Percentiles rank a stretch among this genome's conserved stretches.
Conservation (phyloP, 805 yeast species). For the Nakazawaea peltata region DNA sequence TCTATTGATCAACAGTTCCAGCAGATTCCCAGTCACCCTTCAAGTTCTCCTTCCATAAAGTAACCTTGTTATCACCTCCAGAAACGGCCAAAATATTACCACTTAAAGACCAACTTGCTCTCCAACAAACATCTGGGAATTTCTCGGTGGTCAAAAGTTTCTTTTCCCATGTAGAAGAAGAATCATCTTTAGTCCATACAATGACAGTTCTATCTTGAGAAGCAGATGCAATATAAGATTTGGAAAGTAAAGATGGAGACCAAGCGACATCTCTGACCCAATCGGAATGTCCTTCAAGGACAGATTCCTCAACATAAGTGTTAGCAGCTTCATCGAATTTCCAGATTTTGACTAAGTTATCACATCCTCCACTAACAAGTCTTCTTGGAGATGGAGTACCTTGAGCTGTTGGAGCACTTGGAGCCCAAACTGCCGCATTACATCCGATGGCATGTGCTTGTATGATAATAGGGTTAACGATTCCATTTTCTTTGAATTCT, state of each 20-base stretch:
- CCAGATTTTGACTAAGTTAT: constrained; percentile 92
- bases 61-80: constrained; percentile 94
- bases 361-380: constrained; percentile 93
- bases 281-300: constrained; percentile 85
- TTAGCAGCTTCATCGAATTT: constrained; percentile 45
- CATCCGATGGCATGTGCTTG: constrained; percentile 92
- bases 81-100: constrained; percentile 94
- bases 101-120: constrained; percentile 94
- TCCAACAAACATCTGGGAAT: constrained; percentile 97
- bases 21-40: constrained; percentile 95
- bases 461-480: constrained; percentile 52
- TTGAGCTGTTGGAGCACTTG: constrained; percentile 25
- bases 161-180: constrained; percentile 66
- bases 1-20: constrained; percentile 85
- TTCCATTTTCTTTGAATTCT: constrained; percentile 87
- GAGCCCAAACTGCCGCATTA: constrained; percentile 93
- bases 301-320: constrained; percentile 64
- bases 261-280: constrained; percentile 99
- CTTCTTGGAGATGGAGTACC: constrained; percentile 35
- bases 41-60: constrained; percentile 92
- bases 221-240: constrained; percentile 90
- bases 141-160: constrained; percentile 65
- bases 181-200: constrained; percentile 83
- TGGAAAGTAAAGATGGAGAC: constrained; percentile 86
- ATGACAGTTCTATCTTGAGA: constrained; percentile 94